These are phyloP conservation scores for Triticum dicoccoides DNA, from an alignment of 176 grass and related monocot genomes.

Conservation along the genomic window DNA sequence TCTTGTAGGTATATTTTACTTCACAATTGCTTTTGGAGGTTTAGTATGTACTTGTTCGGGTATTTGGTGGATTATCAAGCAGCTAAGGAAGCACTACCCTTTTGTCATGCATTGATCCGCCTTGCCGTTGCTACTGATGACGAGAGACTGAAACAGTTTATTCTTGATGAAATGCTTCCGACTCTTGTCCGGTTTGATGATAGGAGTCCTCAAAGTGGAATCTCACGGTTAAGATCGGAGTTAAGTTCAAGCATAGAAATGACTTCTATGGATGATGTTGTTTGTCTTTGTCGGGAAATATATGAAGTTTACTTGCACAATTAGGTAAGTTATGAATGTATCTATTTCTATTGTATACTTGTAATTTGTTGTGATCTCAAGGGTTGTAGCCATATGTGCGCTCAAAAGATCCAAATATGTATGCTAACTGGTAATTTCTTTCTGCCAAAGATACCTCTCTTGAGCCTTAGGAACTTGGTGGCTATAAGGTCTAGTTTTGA, in stretches of 20 bases:
- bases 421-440: background rate
- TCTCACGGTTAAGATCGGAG: slow-evolving; percentile 40
- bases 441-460: background rate
- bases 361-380: background rate
- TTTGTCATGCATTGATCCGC: slow-evolving; percentile 48
- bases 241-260: slow-evolving; percentile 46
- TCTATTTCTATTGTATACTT: background rate
- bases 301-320: slow-evolving; percentile 23
- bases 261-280: slow-evolving; percentile 29
- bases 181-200: background rate
- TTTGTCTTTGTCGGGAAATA: slow-evolving; percentile 53
- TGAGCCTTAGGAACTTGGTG: too few relatives aligned
- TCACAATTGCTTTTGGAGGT: slow-evolving; percentile 41
- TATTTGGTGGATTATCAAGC: slow-evolving; percentile 54
- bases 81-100: slow-evolving; percentile 40
- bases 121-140: slow-evolving; percentile 43
- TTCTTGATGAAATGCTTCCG: slow-evolving; percentile 63
- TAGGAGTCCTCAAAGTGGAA: background rate
- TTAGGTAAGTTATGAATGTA: background rate
- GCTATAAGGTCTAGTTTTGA: too few relatives aligned
- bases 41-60: slow-evolving; percentile 39
- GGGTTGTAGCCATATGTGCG: background rate
- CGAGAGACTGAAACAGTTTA: slow-evolving; percentile 50
- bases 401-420: too few relatives aligned
- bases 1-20: slow-evolving; percentile 53